Evolutionary conservation across 1,284 basidiomycete species (phyloP), one percentile per base, ranked within the genome.

Genomic region (Ceratobasidium sp.): DNA sequence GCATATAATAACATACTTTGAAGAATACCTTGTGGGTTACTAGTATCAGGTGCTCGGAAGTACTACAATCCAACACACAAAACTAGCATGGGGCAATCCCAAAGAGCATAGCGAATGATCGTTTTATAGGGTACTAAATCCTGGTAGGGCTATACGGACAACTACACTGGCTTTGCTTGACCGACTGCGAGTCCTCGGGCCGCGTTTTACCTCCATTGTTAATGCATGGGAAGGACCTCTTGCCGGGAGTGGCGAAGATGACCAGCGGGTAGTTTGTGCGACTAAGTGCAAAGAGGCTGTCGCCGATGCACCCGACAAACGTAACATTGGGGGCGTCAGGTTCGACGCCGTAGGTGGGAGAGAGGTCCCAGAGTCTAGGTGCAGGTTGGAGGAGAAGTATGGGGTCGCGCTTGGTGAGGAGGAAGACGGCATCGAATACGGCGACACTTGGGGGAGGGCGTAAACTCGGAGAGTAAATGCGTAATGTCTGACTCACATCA

Each of bases 381-480:
- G 88, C 89, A 1, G 94, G 94, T 80, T 96, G 94, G 9, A 93
- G 86, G 27, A 96, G 87, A 15, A 93, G 90, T 79, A 95, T 89
- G 0, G 93, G 90, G 45, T 87, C 86, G 60, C 84, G 82, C 0
- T 85, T 84, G 41, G 80, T 80, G 51, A 86, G 81, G 66, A 83
- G 84, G 45, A 81, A 84, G 4, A 94, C 85, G 45, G 95, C 88
- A 79, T 95, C 94, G 78, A 95, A 94, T 24, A 93, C 86, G 8
- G 92, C 92, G 33, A 94, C 93, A 74, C 91, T 93, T n/a, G 60
- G 75, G 2, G 73, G 64, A 54, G 50, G 29, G n/a, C 76, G 71
- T 41, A 44, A 67, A 77, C 60, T 77, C 44, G 47, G 51, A 67
- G 7, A 33, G 62, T 19, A n/a, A 51, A 54, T 47, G 36, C n/a